Conservation (phyloP, 2,329 filamentous ascomycete genomes). For the Cercospora beticola region DNA sequence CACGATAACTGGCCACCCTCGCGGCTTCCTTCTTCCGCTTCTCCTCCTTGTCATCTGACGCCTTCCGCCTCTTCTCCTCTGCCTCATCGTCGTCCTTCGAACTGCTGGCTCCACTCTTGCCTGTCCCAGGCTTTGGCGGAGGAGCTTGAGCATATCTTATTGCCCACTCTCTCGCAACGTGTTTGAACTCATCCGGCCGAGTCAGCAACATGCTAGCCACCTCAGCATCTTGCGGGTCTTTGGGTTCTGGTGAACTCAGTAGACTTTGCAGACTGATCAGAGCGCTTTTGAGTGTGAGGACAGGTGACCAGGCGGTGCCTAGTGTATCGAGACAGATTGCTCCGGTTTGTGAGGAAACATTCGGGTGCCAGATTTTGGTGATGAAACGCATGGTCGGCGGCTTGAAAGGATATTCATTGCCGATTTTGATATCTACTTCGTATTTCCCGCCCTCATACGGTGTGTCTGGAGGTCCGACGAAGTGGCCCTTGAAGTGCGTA, state of each 20-base stretch:
- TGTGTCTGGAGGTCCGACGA: slow-evolving; percentile 85
- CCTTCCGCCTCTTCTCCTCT: slow-evolving; percentile 48
- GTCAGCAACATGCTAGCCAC: slow-evolving; percentile 87
- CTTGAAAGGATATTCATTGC: slow-evolving; percentile 87
- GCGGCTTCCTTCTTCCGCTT: slow-evolving; percentile 55
- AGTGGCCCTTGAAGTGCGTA: slow-evolving; percentile 77
- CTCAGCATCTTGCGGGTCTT: slow-evolving; percentile 94
- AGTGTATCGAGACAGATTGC: slow-evolving; percentile 96
- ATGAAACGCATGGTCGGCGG: slow-evolving; percentile 87
- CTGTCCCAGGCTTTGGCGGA: slow-evolving; percentile 53
- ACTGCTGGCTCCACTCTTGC: slow-evolving; percentile 31
- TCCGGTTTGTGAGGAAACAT: slow-evolving; percentile 76
- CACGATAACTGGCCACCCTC: slow-evolving; percentile 65
- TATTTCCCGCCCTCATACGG: slow-evolving; percentile 88
- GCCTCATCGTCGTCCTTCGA: slow-evolving; percentile 26
- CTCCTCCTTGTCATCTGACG: slow-evolving; percentile 54
- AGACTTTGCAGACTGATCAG: slow-evolving; percentile 91
- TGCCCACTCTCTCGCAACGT: slow-evolving; percentile 87
- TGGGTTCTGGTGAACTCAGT: slow-evolving; percentile 89
- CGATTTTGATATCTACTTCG: slow-evolving; percentile 81
- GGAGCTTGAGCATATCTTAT: slow-evolving; percentile 79
- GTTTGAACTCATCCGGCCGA: slow-evolving; percentile 74
- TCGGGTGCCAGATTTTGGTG: slow-evolving; percentile 96
- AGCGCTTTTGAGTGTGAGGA: slow-evolving; percentile 93
- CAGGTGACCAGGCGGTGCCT: slow-evolving; percentile 86